Evolutionary conservation across 768 basidiomycete genomes (phyloP).

Genomic region (Tylopilus rubrobrunneus): DNA sequence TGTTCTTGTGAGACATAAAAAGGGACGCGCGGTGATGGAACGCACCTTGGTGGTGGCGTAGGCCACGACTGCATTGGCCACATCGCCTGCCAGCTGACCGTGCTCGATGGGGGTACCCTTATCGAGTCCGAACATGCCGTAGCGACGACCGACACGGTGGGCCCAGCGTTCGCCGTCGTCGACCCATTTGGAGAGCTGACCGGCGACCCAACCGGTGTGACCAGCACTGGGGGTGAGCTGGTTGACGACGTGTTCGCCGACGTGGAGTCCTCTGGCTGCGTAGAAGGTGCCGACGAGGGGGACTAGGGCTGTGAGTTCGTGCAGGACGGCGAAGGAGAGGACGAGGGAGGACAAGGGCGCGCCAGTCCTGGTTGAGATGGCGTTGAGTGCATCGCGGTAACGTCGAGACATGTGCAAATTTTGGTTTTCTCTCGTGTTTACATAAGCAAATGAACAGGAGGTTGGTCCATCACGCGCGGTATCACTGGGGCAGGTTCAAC

Average conservation of each 20-base stretch:
- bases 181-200: constrained; percentile 56
- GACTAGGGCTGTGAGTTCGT: constrained; percentile 78
- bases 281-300: constrained; percentile 77
- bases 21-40: not conserved
- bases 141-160: constrained; percentile 64
- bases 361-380: constrained; percentile 65
- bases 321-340: constrained; percentile 79
- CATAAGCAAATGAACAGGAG: constrained; percentile 10
- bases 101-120: constrained; percentile 34
- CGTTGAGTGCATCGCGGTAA: constrained; percentile 52
- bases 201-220: constrained; percentile 38
- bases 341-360: constrained; percentile 71
- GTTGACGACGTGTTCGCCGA: constrained; percentile 64
- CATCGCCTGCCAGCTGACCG: constrained; percentile 59
- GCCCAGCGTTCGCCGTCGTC: constrained; percentile 75
- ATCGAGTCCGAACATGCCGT: constrained; percentile 78
- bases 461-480: constrained; percentile 4
- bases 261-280: constrained; percentile 56
- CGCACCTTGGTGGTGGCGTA: constrained; percentile 76
- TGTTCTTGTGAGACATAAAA: not conserved
- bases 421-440: constrained; percentile 4
- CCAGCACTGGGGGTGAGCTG: constrained; percentile 22
- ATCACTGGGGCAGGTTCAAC: constrained; percentile 7
- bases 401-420: constrained; percentile 32
- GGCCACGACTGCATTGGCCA: constrained; percentile 79